A percentile compares a stretch with the other conserved stretches of the same genome.
phyloP scores from a whole-genome alignment of 352 stramenopile species.

The Globisporangium recalcitrans region DNA sequence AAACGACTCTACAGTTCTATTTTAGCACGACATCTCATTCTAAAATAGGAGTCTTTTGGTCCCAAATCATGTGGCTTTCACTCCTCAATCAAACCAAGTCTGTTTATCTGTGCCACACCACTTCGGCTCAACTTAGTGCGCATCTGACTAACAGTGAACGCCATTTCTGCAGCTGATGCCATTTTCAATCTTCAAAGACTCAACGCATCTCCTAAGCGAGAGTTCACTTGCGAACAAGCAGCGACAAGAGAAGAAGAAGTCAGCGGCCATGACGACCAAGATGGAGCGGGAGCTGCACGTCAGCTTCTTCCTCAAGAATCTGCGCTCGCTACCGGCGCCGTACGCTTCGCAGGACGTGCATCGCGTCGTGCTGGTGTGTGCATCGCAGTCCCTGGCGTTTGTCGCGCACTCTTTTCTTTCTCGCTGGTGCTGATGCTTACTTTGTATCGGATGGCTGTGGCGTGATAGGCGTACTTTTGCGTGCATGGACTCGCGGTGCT shows the following conservation, averaged over 20 bases:
- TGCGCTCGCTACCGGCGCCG: conserved; percentile 56
- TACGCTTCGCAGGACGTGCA: conserved; percentile 81
- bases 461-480: conserved; percentile 72
- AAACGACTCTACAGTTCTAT: background rate
- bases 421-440: background rate
- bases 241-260: background rate
- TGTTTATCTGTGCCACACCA: background rate
- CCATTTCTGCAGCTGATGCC: background rate
- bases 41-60: background rate
- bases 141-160: background rate
- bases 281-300: conserved; percentile 74
- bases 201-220: background rate
- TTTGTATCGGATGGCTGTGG: background rate
- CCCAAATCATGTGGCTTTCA: background rate
- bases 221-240: background rate
- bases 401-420: too few species aligned
- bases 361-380: conserved; percentile 66
- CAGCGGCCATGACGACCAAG: conserved; percentile 15
- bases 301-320: conserved; percentile 79
- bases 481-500: conserved; percentile 80
- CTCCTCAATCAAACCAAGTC: background rate
- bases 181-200: background rate
- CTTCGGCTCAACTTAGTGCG: background rate
- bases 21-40: background rate
- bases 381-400: too few species aligned